Conservation (phyloP, 768 basidiomycete species). For the Omphalotus guepiniiformis region DNA sequence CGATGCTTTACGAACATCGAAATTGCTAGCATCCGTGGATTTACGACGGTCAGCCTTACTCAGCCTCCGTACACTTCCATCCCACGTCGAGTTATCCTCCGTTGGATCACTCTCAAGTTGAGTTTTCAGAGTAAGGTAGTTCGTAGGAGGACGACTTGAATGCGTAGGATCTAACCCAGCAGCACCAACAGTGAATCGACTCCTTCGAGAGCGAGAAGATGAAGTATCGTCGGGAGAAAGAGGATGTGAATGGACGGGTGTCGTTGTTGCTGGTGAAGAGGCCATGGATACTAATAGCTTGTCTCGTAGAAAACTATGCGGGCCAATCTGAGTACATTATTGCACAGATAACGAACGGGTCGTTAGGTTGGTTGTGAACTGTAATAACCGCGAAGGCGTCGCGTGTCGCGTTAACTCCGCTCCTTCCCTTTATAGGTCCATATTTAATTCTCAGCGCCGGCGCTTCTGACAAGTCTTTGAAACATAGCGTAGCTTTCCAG, state of each 20-base stretch:
- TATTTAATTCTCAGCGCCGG: too few relatives aligned
- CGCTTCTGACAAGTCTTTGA: too few relatives aligned
- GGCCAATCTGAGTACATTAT: too few relatives aligned
- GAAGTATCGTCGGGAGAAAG: slow-evolving; percentile 54
- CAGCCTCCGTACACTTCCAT: slow-evolving; percentile 56
- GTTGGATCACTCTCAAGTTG: slow-evolving; percentile 47
- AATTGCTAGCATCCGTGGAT: slow-evolving; percentile 16
- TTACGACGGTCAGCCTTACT: slow-evolving; percentile 35
- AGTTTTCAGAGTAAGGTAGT: slow-evolving; percentile 61
- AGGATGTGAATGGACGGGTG: slow-evolving; percentile 69
- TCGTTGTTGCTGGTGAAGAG: too few relatives aligned
- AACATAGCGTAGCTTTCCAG: too few relatives aligned
- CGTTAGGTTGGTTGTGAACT: too few relatives aligned
- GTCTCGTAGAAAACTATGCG: too few relatives aligned
- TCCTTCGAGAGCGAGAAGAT: slow-evolving; percentile 8
- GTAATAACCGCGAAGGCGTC: too few relatives aligned
- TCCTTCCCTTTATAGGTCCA: too few relatives aligned
- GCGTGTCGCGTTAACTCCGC: too few relatives aligned
- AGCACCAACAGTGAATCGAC: slow-evolving; percentile 2
- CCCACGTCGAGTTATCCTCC: slow-evolving; percentile 33
- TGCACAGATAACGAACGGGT: too few relatives aligned
- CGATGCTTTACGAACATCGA: slow-evolving; percentile 19
- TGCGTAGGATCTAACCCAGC: slow-evolving; percentile 6
- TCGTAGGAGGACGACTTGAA: slow-evolving; percentile 30
- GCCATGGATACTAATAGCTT: too few relatives aligned